Percentiles rank a stretch among this genome's conserved stretches.
Evolutionary conservation across 129 eudicot species (phyloP).

Genomic region (Ambrosia trifida): DNA sequence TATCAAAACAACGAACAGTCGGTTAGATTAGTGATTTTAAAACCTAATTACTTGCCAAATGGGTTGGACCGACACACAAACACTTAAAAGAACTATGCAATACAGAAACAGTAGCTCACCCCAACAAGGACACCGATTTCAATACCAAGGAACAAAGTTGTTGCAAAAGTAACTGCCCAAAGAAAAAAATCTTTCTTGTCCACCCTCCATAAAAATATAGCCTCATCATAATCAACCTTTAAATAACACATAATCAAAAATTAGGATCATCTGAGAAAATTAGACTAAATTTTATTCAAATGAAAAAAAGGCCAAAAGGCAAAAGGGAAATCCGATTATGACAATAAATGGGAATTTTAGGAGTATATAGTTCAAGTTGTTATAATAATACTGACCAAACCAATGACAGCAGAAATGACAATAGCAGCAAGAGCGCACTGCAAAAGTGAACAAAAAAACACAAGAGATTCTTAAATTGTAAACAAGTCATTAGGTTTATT

Average conservation of each 20-base stretch:
- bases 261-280: not conserved
- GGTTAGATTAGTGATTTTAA: not conserved
- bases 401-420: conserved; percentile 95
- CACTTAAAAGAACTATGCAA: not conserved
- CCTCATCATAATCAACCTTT: conserved; percentile 98
- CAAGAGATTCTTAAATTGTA: too few species aligned
- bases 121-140: conserved; percentile 99
- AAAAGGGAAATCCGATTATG: not conserved
- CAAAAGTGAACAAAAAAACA: conserved; percentile 22
- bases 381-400: conserved; percentile 70
- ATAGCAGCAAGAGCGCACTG: conserved; percentile 99
- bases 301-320: not conserved
- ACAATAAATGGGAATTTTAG: too few species aligned
- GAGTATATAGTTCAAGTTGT: conserved; percentile 10
- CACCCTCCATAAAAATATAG: conserved; percentile 86
- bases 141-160: conserved; percentile 87
- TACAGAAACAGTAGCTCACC: conserved; percentile 32
- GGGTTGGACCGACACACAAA: not conserved
- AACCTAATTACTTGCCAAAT: too few species aligned
- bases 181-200: conserved; percentile 92
- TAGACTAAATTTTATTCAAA: not conserved
- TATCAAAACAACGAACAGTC: not conserved
- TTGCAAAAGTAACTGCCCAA: conserved; percentile 71
- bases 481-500: too few species aligned
- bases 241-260: conserved; percentile 5